Evolutionary conservation across 2,329 filamentous ascomycete genomes (phyloP), one percentile per base, ranked within the genome.

Genomic region (Fusarium sp.): DNA sequence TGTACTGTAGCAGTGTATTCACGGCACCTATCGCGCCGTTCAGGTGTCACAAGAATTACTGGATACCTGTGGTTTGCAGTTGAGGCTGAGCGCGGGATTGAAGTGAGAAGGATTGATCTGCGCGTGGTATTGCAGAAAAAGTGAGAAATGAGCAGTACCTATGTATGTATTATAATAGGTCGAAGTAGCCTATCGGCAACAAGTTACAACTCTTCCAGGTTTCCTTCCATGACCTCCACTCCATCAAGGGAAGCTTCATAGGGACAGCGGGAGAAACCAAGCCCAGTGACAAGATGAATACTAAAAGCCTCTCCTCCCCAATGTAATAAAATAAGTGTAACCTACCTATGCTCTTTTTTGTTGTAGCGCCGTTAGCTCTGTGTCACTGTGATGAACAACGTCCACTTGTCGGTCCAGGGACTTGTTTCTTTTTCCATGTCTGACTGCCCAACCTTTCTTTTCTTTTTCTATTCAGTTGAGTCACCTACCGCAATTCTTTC

Each of bases 91-190:
- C 41, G 43, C 32, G 55, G 60, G 60, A 60, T 50, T 56, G 41
- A 25, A 56, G 25, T 18, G 14, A 61, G 20, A 32, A 56, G 55
- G 62, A 66, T 69, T 62, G 60, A 69, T 57, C 60, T 58, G 40
- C 60, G 60, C 42, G 55, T 57, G 50, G 48, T 51, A 50, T 48
- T 66, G 57, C 66, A 69, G 65, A 16, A 58, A 69, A 69, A 58
- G 45, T 66, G 55, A 69, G 53, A 55, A 46, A 28, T 62, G 66
- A 69, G 55, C 47, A 37, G 53, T 48, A 16, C 23, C 23, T 25
- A 30, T 14, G 28, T 30, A 7, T 32, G 30, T 32, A 47, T 59
- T 46, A 37, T 34, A 30, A 28, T 51, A 49, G 32, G 27, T 45
- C 27, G 46, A 23, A 20, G 16, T 11, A 16, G 16, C 21, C 41